phyloP scores from a whole-genome alignment of 2,329 filamentous ascomycete species.

The Corniculantispora saksenae region DNA sequence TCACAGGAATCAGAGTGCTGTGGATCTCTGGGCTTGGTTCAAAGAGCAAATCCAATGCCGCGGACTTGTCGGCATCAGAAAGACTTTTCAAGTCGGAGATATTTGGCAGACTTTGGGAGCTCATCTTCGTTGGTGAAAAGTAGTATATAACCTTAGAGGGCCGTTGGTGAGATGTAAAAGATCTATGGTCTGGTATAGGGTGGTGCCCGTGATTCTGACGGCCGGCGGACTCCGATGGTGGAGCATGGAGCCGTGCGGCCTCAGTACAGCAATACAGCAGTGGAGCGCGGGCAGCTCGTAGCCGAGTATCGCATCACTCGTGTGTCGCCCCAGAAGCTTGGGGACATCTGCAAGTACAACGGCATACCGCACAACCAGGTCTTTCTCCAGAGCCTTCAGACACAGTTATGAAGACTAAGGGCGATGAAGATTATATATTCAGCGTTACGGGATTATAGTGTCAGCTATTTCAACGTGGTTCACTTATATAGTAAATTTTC shows the following conservation, averaged over 20 bases:
- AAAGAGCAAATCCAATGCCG: constrained; percentile 76
- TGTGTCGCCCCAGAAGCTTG: too few species aligned
- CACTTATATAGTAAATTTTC: too few species aligned
- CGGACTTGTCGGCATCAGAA: constrained; percentile 54
- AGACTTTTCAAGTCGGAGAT: constrained; percentile 58
- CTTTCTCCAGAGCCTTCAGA: too few species aligned
- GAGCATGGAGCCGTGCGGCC: not conserved
- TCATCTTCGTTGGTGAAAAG: not conserved
- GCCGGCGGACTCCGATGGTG: constrained; percentile 17
- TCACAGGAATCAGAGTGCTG: constrained; percentile 65
- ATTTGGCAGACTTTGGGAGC: constrained; percentile 49
- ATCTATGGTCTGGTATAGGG: not conserved
- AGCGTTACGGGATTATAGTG: too few species aligned
- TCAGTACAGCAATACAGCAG: too few species aligned
- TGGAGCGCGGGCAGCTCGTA: too few species aligned
- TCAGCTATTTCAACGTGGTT: too few species aligned
- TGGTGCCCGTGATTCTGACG: constrained; percentile 3
- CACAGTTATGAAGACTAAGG: too few species aligned
- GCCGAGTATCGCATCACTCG: too few species aligned
- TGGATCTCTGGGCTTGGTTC: constrained; percentile 79
- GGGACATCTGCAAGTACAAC: too few species aligned
- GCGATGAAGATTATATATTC: too few species aligned
- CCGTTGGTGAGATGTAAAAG: not conserved
- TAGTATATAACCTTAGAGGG: not conserved
- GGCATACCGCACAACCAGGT: too few species aligned